These are phyloP conservation scores for Limonium bicolor DNA, from an alignment of 148 eudicot species.

Conservation along the genomic window DNA sequence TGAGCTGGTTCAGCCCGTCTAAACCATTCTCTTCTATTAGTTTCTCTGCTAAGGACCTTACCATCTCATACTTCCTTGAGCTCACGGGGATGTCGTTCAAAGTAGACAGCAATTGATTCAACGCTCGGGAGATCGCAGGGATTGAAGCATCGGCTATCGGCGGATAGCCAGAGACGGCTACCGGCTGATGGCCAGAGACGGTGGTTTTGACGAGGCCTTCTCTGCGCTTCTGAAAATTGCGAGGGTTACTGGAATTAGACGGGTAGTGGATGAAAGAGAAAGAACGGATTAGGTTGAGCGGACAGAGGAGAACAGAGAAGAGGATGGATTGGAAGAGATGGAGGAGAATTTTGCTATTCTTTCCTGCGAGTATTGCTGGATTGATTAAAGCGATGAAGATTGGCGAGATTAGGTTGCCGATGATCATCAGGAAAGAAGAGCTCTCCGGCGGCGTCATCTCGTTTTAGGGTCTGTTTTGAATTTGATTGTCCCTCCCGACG, in stretches of 20 bases:
- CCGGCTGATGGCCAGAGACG: neutral
- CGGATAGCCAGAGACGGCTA: neutral
- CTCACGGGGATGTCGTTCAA: constrained; percentile 46
- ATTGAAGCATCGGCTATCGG: neutral
- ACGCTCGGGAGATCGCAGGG: constrained; percentile 48
- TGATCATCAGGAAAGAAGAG: constrained; percentile 18
- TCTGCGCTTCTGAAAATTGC: neutral
- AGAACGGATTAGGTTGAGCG: constrained; percentile 17
- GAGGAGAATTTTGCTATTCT: constrained; percentile 29
- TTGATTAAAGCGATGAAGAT: constrained; percentile 12
- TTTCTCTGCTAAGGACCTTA: constrained; percentile 43
- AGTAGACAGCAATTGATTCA: constrained; percentile 37
- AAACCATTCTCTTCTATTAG: constrained; percentile 45
- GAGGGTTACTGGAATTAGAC: constrained; percentile 1
- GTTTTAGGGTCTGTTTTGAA: no score
- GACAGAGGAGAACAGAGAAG: constrained; percentile 15
- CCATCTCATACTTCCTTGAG: constrained; percentile 61
- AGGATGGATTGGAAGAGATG: constrained; percentile 26
- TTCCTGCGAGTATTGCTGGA: no score
- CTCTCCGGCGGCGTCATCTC: no score
- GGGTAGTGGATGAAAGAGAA: no score
- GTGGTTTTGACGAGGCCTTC: neutral
- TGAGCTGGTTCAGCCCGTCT: constrained; percentile 27
- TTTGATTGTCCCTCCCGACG: no score
- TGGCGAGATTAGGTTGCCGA: constrained; percentile 25